Evolutionary conservation across 495 filamentous ascomycete genomes (phyloP).

Genomic region (Cercophora newfieldiana): DNA sequence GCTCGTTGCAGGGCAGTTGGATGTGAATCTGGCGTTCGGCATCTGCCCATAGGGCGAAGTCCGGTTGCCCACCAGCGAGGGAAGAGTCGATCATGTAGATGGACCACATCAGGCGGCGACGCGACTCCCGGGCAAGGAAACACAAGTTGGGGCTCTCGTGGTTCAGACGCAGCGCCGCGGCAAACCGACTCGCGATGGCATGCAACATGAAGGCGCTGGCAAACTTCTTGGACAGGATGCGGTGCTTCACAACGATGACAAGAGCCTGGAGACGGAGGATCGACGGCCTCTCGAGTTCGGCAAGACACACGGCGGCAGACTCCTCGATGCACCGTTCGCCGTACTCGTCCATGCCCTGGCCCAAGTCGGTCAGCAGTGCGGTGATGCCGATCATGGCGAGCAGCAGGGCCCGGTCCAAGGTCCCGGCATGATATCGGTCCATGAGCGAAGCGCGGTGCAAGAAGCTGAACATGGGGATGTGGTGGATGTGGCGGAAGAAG

Average conservation of each 20-base stretch:
- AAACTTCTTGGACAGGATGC: constrained; percentile 47
- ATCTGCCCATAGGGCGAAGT: constrained; percentile 48
- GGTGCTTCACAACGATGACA: constrained; percentile 50
- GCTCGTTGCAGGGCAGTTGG: constrained; percentile 52
- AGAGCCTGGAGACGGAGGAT: constrained; percentile 50
- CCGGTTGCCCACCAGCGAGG: constrained; percentile 45
- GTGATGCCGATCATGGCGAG: constrained; percentile 52
- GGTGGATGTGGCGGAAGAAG: constrained; percentile 53
- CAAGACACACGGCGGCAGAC: constrained; percentile 42
- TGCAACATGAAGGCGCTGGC: constrained; percentile 51
- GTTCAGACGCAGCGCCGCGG: constrained; percentile 49
- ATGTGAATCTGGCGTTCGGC: constrained; percentile 45
- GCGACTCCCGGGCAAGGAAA: constrained; percentile 50
- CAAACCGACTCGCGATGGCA: constrained; percentile 48
- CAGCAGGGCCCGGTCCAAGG: constrained; percentile 47
- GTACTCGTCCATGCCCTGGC: constrained; percentile 43
- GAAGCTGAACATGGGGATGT: constrained; percentile 52
- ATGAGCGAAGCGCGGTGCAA: constrained; percentile 53
- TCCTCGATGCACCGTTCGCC: constrained; percentile 50
- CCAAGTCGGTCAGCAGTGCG: constrained; percentile 45
- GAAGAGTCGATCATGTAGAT: constrained; percentile 51
- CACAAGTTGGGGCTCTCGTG: constrained; percentile 49
- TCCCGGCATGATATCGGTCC: constrained; percentile 51
- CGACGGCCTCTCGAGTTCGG: constrained; percentile 47
- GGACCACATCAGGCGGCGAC: constrained; percentile 55